Percentiles rank a stretch among this genome's conserved stretches.
These are phyloP conservation scores for Leptographium radiaticola DNA, from an alignment of 2,329 filamentous ascomycete species.

Conservation along the genomic window DNA sequence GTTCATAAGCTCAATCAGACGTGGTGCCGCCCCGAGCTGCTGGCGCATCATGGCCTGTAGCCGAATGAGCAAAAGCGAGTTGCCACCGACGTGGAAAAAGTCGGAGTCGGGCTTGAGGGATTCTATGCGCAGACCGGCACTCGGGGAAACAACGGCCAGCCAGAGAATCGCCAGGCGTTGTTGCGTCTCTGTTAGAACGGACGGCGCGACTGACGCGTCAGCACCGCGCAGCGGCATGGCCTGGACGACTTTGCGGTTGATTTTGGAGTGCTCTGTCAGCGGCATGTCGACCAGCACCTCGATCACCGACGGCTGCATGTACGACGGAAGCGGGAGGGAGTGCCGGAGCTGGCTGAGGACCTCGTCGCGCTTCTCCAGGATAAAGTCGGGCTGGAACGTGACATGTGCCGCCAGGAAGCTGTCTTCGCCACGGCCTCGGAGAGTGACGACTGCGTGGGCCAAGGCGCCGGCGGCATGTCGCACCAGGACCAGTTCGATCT, in stretches of 20 bases:
- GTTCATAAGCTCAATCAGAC: slow-evolving; percentile 24
- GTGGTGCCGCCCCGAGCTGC: slow-evolving; percentile 11
- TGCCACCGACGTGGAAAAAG: slow-evolving; percentile 18
- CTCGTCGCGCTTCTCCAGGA: background rate
- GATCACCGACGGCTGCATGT: background rate
- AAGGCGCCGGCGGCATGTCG: background rate
- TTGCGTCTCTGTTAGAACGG: background rate
- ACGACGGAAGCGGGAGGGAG: background rate
- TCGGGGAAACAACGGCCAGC: background rate
- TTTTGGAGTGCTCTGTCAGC: background rate
- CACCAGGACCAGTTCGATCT: background rate
- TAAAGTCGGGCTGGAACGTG: background rate
- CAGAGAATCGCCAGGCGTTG: background rate
- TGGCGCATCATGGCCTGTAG: slow-evolving; percentile 23
- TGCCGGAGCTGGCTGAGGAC: background rate
- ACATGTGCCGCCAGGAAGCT: background rate
- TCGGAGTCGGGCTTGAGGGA: slow-evolving; percentile 14
- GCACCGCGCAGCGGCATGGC: background rate
- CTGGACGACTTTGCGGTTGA: background rate
- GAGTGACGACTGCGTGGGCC: background rate
- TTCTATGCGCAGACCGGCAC: too few species aligned
- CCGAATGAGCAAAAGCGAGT: slow-evolving; percentile 18
- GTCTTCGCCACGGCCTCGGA: background rate
- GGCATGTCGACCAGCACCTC: background rate
- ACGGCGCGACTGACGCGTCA: too few species aligned